Conservation (phyloP, 164 flowering plant genomes). For the Euptelea pleiosperma region DNA sequence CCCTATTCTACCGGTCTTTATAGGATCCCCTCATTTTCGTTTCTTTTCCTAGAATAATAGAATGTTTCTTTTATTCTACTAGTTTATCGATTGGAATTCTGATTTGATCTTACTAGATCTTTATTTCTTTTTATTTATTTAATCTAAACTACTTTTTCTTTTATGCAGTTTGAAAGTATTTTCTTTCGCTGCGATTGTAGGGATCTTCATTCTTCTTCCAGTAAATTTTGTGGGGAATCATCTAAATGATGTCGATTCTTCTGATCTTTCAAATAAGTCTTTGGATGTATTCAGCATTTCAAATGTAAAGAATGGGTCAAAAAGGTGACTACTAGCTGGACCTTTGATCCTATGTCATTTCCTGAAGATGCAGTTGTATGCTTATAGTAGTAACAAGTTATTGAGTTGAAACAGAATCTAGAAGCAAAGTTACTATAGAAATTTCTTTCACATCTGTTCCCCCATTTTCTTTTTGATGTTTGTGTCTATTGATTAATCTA, state of each 20-base stretch:
- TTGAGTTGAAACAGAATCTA: no score
- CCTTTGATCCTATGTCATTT: no score
- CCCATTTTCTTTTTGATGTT: no score
- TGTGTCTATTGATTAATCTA: no score
- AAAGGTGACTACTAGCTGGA: conserved; percentile 37
- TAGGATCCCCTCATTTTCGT: no score
- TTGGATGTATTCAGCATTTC: conserved; percentile 83
- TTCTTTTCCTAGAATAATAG: no score
- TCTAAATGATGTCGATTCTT: conserved; percentile 45
- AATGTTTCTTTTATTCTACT: not conserved
- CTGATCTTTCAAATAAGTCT: conserved; percentile 60
- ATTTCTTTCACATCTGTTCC: no score
- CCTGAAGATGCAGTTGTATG: no score
- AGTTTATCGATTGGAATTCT: not conserved
- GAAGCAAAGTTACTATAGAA: no score
- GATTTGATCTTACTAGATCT: not conserved
- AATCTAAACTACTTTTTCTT: conserved; percentile 1
- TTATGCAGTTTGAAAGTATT: conserved; percentile 79
- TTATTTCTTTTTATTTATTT: not conserved
- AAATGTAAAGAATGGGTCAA: conserved; percentile 72
- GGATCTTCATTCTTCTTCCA: conserved; percentile 80
- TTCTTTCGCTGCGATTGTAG: conserved; percentile 65
- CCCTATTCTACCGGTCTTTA: no score
- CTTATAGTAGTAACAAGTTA: no score
- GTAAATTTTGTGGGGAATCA: conserved; percentile 66